These are phyloP conservation scores for Rhododendron williamsianum DNA, from an alignment of 148 eudicot species.

Conservation along the genomic window DNA sequence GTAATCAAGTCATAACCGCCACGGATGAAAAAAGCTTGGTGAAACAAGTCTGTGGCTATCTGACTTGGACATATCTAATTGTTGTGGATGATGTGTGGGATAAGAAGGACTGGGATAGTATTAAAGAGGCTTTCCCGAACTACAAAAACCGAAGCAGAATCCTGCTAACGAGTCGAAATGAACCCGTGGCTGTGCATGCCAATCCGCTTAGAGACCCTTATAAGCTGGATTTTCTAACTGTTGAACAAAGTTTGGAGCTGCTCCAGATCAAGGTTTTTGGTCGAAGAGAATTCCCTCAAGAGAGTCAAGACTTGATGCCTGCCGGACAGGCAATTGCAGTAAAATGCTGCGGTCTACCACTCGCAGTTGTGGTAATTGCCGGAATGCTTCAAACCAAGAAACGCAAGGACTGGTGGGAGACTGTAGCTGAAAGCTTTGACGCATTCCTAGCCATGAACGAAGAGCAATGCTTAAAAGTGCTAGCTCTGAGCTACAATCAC, in stretches of 20 bases:
- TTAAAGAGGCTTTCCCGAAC: constrained; percentile 16
- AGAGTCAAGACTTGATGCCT: neutral
- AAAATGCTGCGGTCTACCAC: no score
- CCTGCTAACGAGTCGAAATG: constrained; percentile 19
- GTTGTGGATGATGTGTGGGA: constrained; percentile 32
- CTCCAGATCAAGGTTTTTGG: constrained; percentile 21
- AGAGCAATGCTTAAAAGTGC: no score
- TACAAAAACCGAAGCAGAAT: constrained; percentile 21
- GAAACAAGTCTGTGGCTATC: neutral
- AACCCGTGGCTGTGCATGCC: constrained; percentile 8
- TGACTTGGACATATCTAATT: constrained; percentile 16
- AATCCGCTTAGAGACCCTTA: neutral
- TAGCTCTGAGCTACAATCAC: no score
- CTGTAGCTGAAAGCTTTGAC: no score
- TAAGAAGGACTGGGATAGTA: constrained; percentile 17
- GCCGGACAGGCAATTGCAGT: no score
- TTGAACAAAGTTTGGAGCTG: constrained; percentile 20
- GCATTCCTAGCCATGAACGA: no score
- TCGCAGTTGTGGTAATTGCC: no score
- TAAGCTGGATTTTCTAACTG: constrained; percentile 9
- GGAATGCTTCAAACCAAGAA: no score
- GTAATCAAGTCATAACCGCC: neutral
- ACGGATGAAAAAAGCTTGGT: neutral
- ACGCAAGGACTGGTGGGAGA: no score
- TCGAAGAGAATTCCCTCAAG: neutral